A percentile compares a stretch with the other conserved stretches of the same genome.
Evolutionary conservation across 2,329 filamentous ascomycete species (phyloP).

Genomic region (Ciborinia camelliae): DNA sequence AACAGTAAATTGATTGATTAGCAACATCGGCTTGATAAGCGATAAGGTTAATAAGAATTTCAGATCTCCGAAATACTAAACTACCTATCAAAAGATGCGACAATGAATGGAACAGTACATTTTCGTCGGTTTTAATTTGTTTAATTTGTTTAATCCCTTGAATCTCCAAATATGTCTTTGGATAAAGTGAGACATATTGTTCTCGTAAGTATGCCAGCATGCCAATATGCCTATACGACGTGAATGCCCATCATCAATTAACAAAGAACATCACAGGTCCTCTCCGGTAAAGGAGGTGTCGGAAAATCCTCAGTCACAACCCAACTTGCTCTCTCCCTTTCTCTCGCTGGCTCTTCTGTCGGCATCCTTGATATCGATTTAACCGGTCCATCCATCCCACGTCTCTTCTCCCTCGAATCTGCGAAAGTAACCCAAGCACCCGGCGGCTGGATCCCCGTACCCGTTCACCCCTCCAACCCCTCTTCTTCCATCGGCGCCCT

Average conservation of each 20-base stretch:
- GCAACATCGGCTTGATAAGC: constrained; percentile 33
- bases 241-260: neutral
- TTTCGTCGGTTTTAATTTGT: neutral
- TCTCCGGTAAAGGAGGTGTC: constrained; percentile 96
- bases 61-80: constrained; percentile 19
- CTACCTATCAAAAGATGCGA: neutral
- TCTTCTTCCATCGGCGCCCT: constrained; percentile 57
- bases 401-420: constrained; percentile 85
- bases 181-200: constrained; percentile 73
- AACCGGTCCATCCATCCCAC: constrained; percentile 92
- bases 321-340: constrained; percentile 86
- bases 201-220: constrained; percentile 55
- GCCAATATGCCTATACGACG: constrained; percentile 28
- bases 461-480: constrained; percentile 63
- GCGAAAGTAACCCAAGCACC: constrained; percentile 89
- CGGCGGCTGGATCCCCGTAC: constrained; percentile 87
- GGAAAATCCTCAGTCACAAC: constrained; percentile 98
- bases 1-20: constrained; percentile 1
- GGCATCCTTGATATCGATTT: constrained; percentile 95
- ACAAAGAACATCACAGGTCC: constrained; percentile 48
- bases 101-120: constrained; percentile 6
- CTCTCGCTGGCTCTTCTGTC: constrained; percentile 80
- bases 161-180: constrained; percentile 54
- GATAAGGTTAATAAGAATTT: constrained; percentile 34
- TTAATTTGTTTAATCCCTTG: neutral